Evolutionary conservation across 2,329 filamentous ascomycete genomes (phyloP).

Genomic region (Penicillium freii): DNA sequence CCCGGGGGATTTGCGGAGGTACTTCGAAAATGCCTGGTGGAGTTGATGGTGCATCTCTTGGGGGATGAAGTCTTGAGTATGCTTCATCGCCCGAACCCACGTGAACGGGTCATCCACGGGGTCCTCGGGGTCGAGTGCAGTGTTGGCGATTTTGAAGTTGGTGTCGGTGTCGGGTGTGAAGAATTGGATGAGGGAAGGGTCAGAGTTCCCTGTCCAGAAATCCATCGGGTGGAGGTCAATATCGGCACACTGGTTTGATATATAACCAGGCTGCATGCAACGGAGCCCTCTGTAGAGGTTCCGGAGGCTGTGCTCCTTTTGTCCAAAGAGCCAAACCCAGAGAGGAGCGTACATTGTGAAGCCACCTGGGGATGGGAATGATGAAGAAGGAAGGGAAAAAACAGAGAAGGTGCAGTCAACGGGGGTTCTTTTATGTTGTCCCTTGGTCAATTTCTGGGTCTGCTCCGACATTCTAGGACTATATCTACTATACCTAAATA

Average conservation of each 20-base stretch:
- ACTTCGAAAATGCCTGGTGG: neutral
- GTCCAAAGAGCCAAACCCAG: neutral
- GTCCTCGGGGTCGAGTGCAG: neutral
- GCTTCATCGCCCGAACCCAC: neutral
- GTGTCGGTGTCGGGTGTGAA: neutral
- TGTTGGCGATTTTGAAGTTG: neutral
- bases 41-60: neutral
- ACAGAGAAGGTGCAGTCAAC: neutral
- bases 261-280: neutral
- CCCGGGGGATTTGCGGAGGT: neutral
- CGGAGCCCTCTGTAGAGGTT: neutral
- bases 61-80: neutral
- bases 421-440: neutral
- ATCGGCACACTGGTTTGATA: neutral
- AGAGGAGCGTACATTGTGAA: neutral
- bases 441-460: neutral
- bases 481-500: neutral
- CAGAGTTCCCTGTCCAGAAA: neutral
- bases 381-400: neutral
- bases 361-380: neutral
- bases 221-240: constrained; percentile 1
- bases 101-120: neutral
- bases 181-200: neutral
- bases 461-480: neutral
- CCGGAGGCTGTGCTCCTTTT: neutral